Percentiles rank a stretch among this genome's conserved stretches.
These are phyloP conservation scores for Zanthoxylum bungeanum DNA, from an alignment of 345 rosid genomes.

Conservation along the genomic window DNA sequence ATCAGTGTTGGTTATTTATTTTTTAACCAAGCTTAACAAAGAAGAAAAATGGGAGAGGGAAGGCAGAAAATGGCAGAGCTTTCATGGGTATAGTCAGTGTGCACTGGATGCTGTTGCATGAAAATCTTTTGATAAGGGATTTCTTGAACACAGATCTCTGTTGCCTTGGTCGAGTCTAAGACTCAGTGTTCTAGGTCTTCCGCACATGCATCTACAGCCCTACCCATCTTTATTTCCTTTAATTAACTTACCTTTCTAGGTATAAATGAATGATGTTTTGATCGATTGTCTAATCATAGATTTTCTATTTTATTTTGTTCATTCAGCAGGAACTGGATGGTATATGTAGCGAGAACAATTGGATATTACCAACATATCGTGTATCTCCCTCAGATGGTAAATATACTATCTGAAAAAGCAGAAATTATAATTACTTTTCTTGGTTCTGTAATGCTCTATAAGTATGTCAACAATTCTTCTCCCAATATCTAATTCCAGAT, in stretches of 20 bases:
- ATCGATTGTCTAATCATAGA: not conserved
- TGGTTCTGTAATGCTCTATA: not conserved
- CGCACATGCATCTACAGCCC: not conserved
- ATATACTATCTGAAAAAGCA: too few species aligned
- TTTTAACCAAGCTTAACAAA: not conserved
- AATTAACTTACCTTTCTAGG: not conserved
- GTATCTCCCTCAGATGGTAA: conserved; percentile 55
- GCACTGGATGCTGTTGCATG: not conserved
- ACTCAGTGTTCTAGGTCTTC: not conserved
- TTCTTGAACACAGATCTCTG: not conserved
- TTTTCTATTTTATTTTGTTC: not conserved
- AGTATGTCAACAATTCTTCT: not conserved
- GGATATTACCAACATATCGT: conserved; percentile 61
- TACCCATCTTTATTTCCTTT: not conserved
- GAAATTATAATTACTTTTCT: not conserved
- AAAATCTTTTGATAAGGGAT: not conserved
- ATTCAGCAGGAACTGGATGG: conserved; percentile 58
- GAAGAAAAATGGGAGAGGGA: not conserved
- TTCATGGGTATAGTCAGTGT: not conserved
- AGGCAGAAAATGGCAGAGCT: not conserved
- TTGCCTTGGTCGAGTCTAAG: not conserved
- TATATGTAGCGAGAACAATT: conserved; percentile 44
- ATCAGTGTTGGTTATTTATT: not conserved
- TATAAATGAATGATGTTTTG: not conserved
- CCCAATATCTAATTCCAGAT: not conserved